Evolutionary conservation across 345 rosid species (phyloP).

Genomic region (Eucalyptus dawsonii): DNA sequence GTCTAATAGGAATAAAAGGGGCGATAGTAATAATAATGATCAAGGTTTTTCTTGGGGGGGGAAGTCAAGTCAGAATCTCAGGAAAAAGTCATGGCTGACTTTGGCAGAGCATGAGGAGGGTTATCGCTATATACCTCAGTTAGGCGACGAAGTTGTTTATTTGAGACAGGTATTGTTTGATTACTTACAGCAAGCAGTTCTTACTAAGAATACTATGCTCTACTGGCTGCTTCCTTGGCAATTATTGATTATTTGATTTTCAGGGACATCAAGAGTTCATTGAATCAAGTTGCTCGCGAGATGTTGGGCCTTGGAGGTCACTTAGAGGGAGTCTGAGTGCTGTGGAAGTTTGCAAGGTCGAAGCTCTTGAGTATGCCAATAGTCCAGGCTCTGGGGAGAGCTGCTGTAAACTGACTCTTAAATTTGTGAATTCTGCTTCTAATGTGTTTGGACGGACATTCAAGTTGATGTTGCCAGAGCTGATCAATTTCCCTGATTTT

Average conservation of each 20-base stretch:
- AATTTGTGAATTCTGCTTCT: constrained; percentile 58
- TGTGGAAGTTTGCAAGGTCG: constrained; percentile 75
- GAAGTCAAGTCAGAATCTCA: constrained; percentile 19
- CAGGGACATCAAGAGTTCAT: constrained; percentile 89
- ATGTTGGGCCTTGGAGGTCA: constrained; percentile 47
- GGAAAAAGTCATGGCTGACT: constrained; percentile 77
- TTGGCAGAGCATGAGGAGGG: constrained; percentile 78
- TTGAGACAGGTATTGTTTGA: constrained; percentile 56
- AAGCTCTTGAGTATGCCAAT: constrained; percentile 54
- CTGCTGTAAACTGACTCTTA: constrained; percentile 90
- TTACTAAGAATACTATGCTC: neutral
- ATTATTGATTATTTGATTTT: constrained; percentile 3
- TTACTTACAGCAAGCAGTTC: neutral
- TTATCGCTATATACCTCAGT: constrained; percentile 87
- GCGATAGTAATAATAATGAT: constrained; percentile 4
- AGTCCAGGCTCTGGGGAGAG: constrained; percentile 90
- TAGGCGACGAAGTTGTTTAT: constrained; percentile 81
- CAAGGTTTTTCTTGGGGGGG: constrained; percentile 10
- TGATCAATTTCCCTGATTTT: constrained; percentile 75
- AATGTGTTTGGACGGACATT: constrained; percentile 35
- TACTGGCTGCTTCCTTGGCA: neutral
- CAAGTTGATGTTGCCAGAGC: constrained; percentile 70
- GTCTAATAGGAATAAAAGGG: constrained; percentile 36
- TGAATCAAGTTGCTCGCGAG: constrained; percentile 16
- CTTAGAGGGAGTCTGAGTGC: constrained; percentile 48